Evolutionary conservation across 2,329 filamentous ascomycete genomes (phyloP), one percentile per base, ranked within the genome.

Genomic region (Talaromyces sp.): DNA sequence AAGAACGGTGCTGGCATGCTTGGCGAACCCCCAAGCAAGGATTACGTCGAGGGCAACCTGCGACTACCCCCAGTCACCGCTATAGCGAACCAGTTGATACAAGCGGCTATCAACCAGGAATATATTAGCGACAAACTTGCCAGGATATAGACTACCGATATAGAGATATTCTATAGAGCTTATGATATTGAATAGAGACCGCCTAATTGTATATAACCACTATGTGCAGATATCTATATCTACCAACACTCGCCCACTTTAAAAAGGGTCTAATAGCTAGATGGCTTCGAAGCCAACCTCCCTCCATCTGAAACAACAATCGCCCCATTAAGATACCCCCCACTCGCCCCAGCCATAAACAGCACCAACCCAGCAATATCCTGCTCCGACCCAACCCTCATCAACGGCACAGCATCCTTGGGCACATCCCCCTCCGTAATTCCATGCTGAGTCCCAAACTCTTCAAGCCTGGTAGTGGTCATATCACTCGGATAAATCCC

Each of bases 81-180:
- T 1, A 98, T 99, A 84, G 95, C 95, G 17, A 91, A 98, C 77
- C 91, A 93, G 75, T 79, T 98, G 74, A 88, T 99, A 71, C 84
- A 83, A 61, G 92, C 93, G 1, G 92, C 97, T 15, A 86, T 89
- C 0, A 87, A 88, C 60, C 74, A 74, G 62, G 92, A 92, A 0
- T 95, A 91, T 75, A 80, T 91, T 67, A 83, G 81, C 1, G 78
- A 67, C 15, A 89, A 86, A 76, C 85, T 85, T 10, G 86, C 77
- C 59, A 79, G 75, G 71, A 78, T 77, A 69, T 80, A 71, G 40
- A 29, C 25, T 36, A 56, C 53, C 53, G 53, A 56, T 38, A 22
- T 36, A 45, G 5, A 19, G 13, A 36, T 49, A n/a, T 62, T 58
- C n/a, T 22, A 31, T 54, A 54, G 29, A 54, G 51, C 25, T 56